Evolutionary conservation across 129 eudicot genomes (phyloP).

Genomic region (Arctium lappa): DNA sequence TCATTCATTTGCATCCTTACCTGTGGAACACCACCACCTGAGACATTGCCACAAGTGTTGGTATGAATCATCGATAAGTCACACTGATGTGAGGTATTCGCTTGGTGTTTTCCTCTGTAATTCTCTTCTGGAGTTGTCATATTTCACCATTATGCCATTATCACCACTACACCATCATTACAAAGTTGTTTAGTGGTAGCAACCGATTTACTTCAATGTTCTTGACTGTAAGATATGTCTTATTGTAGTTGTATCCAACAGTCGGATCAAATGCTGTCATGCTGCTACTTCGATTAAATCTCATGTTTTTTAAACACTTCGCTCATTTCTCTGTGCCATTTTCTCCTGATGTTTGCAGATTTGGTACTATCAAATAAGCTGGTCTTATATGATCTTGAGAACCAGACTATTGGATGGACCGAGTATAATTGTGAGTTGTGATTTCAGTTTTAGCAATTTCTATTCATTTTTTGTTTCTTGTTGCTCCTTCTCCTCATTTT

Average conservation of each 20-base stretch:
- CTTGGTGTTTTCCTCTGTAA: too few species aligned
- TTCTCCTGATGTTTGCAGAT: slow-evolving; percentile 49
- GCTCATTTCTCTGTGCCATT: not conserved
- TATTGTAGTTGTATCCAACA: not conserved
- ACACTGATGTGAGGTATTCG: too few species aligned
- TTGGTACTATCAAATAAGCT: slow-evolving; percentile 75
- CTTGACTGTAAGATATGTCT: not conserved
- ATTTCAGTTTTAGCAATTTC: not conserved
- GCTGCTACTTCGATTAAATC: not conserved
- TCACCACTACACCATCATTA: too few species aligned
- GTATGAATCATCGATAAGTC: too few species aligned
- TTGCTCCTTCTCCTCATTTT: not conserved
- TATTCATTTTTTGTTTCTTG: not conserved
- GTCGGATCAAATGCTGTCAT: not conserved
- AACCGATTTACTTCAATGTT: not conserved
- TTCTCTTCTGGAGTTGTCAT: too few species aligned
- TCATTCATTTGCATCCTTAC: too few species aligned
- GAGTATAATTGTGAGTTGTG: slow-evolving; percentile 75
- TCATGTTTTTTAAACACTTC: not conserved
- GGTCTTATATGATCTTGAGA: slow-evolving; percentile 80
- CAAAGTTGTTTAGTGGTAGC: not conserved
- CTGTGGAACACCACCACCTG: too few species aligned
- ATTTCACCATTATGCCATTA: too few species aligned
- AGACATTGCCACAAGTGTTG: too few species aligned
- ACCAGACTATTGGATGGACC: slow-evolving; percentile 81